Base-by-base conservation (phyloP, 1,284 basidiomycete species). In the Pseudozyma tsukubaensis region DNA sequence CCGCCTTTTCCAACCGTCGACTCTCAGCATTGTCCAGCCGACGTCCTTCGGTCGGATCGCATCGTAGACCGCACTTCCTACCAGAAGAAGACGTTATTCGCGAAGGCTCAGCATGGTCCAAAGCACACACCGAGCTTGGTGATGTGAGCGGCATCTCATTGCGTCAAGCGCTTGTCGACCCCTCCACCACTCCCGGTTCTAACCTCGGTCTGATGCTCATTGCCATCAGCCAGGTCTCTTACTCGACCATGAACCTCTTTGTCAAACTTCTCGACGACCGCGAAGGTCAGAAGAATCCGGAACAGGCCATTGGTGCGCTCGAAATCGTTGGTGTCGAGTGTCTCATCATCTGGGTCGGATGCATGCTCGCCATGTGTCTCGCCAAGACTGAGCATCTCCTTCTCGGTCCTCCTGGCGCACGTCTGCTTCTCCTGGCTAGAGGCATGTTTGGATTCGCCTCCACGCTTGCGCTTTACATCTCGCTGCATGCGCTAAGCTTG, bases 391-490 rank as follows among this genome's bases (percentile, higher is more conserved):
- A 90, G 0, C 85, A 92, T 77, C 91, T 91, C 0, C 83, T 90
- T 44, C 76, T 90, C 1, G 92, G 92, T 0, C 92, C 92, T 0
- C 89, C 89, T 45, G 90, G 88, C 1, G 88, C 92, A 4, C 87
- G 92, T 16, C 52, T 85, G 1, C 80, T 91, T 11, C 86, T 93
- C 8, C 84, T 87, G 0, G 82, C 87, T 2, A 84, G 92, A 70
- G 91, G 91, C 3, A 85, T 91, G 60, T 87, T 88, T 11, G 92
- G 92, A 88, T 91, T 79, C 49, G 85, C 62, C 9, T 89, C 89
- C 0, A 85, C 91, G 16, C 45, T 76, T n/a, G 71, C 64, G n/a
- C 86, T 89, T 4, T 93, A 93, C 82, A 91, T 89, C 79, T 89
- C 90, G 0, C 85, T 93, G 16, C 87, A 90, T 60, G 89, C 89